These are phyloP conservation scores for Tephrocybe rancida DNA, from an alignment of 768 basidiomycete species.

Conservation along the genomic window DNA sequence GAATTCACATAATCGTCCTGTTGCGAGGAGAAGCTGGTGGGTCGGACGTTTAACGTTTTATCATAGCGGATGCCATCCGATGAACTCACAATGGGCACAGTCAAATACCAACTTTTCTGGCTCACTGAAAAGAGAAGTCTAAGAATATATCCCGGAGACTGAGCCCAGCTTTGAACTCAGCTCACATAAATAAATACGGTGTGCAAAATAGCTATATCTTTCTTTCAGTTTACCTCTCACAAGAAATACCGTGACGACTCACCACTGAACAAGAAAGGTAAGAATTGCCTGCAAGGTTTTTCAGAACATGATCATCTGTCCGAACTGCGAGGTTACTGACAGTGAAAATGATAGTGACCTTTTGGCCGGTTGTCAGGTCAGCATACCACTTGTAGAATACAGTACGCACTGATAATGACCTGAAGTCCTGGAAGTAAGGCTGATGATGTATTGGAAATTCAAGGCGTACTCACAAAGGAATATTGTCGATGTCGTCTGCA, in stretches of 20 bases:
- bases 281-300: constrained; percentile 20
- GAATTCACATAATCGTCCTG: constrained; percentile 24
- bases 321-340: constrained; percentile 1
- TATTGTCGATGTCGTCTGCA: constrained; percentile 16
- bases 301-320: not conserved
- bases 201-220: constrained; percentile 24
- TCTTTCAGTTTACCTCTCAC: not conserved
- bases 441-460: not conserved
- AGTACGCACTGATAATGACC: constrained; percentile 13
- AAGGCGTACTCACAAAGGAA: constrained; percentile 23
- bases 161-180: not conserved
- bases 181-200: constrained; percentile 27
- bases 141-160: not conserved
- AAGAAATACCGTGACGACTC: no score
- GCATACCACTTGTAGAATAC: not conserved
- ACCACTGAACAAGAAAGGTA: constrained; percentile 31
- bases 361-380: not conserved
- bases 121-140: constrained; percentile 26
- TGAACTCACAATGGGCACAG: constrained; percentile 25
- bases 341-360: constrained; percentile 23
- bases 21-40: constrained; percentile 24
- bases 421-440: not conserved
- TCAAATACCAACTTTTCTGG: constrained; percentile 23
- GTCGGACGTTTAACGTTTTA: not conserved
- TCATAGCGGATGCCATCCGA: not conserved